These are phyloP conservation scores for Pichia californica DNA, from an alignment of 805 yeast genomes.

Conservation along the genomic window DNA sequence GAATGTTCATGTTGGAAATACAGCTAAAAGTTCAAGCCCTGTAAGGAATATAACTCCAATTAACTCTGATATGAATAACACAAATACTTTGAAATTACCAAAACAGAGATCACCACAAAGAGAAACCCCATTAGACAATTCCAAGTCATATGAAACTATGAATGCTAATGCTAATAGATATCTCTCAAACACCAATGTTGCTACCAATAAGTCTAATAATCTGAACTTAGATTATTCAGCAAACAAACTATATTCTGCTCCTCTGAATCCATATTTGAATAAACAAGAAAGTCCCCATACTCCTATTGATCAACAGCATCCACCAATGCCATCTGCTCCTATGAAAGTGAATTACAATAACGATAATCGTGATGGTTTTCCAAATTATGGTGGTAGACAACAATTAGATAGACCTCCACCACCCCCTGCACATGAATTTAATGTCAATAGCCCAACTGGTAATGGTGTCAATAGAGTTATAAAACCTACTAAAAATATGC, in stretches of 20 bases:
- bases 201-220: background rate
- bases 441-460: constrained; percentile 3
- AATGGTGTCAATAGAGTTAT: constrained; percentile 2
- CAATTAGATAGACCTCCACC: background rate
- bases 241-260: constrained; percentile 8
- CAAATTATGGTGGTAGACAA: background rate
- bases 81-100: constrained; percentile 12
- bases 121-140: background rate
- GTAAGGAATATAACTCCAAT: too few relatives aligned
- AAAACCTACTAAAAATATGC: constrained; percentile 5
- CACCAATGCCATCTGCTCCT: constrained; percentile 1
- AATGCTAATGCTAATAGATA: background rate
- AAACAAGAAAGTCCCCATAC: constrained; percentile 8
- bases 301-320: constrained; percentile 12
- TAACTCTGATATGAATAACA: too few relatives aligned
- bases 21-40: background rate
- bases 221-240: background rate
- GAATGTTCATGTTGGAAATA: too few relatives aligned
- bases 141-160: background rate
- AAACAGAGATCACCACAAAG: constrained; percentile 15
- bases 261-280: constrained; percentile 13
- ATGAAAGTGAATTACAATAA: too few relatives aligned
- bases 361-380: background rate
- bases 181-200: background rate
- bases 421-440: constrained; percentile 8